Percentiles rank a stretch among this genome's conserved stretches.
phyloP scores from a whole-genome alignment of 495 filamentous ascomycete genomes.

The Talaromyces thailandensis region DNA sequence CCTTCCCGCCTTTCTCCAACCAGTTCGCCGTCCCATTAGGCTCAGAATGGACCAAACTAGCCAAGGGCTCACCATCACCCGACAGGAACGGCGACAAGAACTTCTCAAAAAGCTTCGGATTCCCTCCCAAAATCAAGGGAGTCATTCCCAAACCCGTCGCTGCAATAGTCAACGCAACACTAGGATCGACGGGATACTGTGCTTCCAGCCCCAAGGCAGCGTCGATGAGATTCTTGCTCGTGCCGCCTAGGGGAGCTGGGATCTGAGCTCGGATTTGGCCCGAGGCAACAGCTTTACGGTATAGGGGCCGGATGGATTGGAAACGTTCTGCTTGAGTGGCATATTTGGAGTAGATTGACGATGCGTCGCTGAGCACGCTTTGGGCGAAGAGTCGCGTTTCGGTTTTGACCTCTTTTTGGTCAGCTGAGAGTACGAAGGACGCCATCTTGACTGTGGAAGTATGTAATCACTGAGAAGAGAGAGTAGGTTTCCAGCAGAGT shows the following conservation, averaged over 20 bases:
- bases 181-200: constrained; percentile 39
- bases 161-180: constrained; percentile 39
- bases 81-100: constrained; percentile 42
- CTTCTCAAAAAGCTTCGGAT: constrained; percentile 12
- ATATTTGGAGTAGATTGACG: neutral
- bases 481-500: neutral
- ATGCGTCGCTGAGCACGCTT: neutral
- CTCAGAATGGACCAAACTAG: constrained; percentile 42
- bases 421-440: neutral
- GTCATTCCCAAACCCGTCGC: constrained; percentile 41
- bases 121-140: constrained; percentile 35
- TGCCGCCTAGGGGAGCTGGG: constrained; percentile 32
- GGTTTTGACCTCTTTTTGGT: neutral
- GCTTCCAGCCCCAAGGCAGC: constrained; percentile 44
- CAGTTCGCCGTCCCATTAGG: constrained; percentile 43
- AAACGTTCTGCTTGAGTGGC: constrained; percentile 21
- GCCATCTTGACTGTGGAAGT: neutral
- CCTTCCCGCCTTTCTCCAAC: constrained; percentile 37
- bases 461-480: neutral
- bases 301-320: constrained; percentile 35
- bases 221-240: constrained; percentile 31
- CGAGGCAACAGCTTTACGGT: constrained; percentile 26
- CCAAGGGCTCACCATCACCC: constrained; percentile 34
- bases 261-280: constrained; percentile 43
- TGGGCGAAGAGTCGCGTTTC: neutral